A percentile compares a stretch with the other conserved stretches of the same genome.
Evolutionary conservation across 2,329 filamentous ascomycete species (phyloP).

Genomic region (Seiridium cupressi): DNA sequence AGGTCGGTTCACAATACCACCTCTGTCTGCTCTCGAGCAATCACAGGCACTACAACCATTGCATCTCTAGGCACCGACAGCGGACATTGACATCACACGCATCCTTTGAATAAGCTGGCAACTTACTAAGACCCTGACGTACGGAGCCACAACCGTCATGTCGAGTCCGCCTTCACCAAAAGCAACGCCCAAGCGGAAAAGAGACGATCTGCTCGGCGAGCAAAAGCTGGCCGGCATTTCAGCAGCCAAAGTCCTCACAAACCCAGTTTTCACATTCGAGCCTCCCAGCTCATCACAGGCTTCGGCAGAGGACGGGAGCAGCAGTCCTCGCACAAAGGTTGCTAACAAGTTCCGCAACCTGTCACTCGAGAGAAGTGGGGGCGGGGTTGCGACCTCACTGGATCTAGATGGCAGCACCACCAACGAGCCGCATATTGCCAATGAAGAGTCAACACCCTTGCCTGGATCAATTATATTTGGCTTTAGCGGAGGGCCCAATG

Average conservation of each 20-base stretch:
- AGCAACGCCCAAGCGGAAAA: conserved; percentile 46
- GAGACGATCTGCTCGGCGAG: conserved; percentile 31
- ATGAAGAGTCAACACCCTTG: conserved; percentile 13
- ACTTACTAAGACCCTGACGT: conserved; percentile 1
- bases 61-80: no score
- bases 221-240: conserved; percentile 19
- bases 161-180: conserved; percentile 19
- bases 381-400: conserved; percentile 34
- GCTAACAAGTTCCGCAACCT: conserved; percentile 52
- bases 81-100: background rate
- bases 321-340: conserved; percentile 52
- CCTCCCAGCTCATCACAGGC: conserved; percentile 18
- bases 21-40: no score
- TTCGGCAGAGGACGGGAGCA: conserved; percentile 41
- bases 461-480: conserved; percentile 22
- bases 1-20: no score
- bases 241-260: conserved; percentile 14
- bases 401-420: conserved; percentile 13
- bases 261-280: conserved; percentile 44
- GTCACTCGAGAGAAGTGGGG: conserved; percentile 40
- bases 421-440: conserved; percentile 10
- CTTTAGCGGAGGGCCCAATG: conserved; percentile 21
- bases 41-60: no score
- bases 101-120: background rate
- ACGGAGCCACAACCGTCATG: conserved; percentile 13